phyloP scores from a whole-genome alignment of 306 rosid species.

The Prunus mume region DNA sequence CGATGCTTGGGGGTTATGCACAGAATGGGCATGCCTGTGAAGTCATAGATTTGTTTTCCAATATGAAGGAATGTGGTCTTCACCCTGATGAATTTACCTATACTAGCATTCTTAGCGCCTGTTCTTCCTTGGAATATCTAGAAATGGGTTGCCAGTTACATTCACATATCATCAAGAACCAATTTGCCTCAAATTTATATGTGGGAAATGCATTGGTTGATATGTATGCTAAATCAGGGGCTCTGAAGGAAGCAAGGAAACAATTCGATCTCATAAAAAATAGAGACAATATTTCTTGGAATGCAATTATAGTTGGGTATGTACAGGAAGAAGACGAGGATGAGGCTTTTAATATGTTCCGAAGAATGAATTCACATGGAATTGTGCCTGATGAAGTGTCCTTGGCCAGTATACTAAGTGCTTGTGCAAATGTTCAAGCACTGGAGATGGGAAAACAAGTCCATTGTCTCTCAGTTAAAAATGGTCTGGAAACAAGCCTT shows the following conservation, averaged over 20 bases:
- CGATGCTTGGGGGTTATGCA: conserved; percentile 71
- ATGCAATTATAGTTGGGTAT: conserved; percentile 78
- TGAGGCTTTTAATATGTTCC: conserved; percentile 62
- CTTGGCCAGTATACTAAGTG: conserved; percentile 75
- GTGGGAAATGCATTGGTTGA: conserved; percentile 72
- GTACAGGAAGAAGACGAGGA: conserved; percentile 58
- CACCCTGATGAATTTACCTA: conserved; percentile 73
- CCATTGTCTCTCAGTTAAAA: conserved; percentile 63
- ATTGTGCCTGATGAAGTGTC: conserved; percentile 70
- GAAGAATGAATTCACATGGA: conserved; percentile 52
- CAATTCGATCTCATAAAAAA: conserved; percentile 59
- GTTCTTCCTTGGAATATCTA: conserved; percentile 47
- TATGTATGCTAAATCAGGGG: conserved; percentile 85
- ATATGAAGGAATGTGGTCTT: conserved; percentile 46
- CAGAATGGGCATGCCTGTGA: conserved; percentile 46
- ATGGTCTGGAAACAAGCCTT: conserved; percentile 67
- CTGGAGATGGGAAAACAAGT: conserved; percentile 55
- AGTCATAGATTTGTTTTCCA: conserved; percentile 52
- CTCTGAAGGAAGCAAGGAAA: conserved; percentile 58
- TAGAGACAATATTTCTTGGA: conserved; percentile 79
- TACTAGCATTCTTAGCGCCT: conserved; percentile 75
- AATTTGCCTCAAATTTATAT: conserved; percentile 46
- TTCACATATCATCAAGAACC: conserved; percentile 57
- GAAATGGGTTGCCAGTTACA: conserved; percentile 64
- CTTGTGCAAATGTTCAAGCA: conserved; percentile 60